Conservation (phyloP, 1,139 yeast species). For the Blastobotrys illinoisensis region DNA sequence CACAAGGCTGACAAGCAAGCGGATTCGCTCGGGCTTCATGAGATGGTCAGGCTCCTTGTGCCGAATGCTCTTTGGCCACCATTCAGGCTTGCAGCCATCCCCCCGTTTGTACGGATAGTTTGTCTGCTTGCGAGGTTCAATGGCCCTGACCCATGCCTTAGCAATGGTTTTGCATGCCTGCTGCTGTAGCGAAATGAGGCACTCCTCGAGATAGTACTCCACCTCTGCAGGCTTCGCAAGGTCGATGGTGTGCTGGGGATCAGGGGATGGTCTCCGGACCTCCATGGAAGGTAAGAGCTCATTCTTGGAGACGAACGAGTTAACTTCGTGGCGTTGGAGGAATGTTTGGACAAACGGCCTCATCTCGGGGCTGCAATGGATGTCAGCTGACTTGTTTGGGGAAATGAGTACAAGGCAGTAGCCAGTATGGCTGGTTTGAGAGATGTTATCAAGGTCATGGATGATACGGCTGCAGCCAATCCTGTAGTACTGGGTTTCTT, state of each 20-base stretch:
- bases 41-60: conserved; percentile 76
- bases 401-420: conserved; percentile 11
- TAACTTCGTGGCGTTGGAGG: conserved; percentile 11
- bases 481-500: neutral
- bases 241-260: conserved; percentile 5
- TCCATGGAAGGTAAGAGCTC: neutral
- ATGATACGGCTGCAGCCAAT: conserved; percentile 1
- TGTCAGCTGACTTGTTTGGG: conserved; percentile 8
- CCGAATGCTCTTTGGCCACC: conserved; percentile 64
- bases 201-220: neutral
- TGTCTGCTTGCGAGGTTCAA: conserved; percentile 67
- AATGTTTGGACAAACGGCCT: conserved; percentile 13
- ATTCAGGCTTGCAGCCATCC: conserved; percentile 46
- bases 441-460: conserved; percentile 12
- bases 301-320: neutral
- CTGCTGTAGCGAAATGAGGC: conserved; percentile 42
- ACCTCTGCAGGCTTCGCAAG: neutral
- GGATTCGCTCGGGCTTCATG: conserved; percentile 50
- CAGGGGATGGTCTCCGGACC: conserved; percentile 1
- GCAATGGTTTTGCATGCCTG: conserved; percentile 55
- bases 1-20: conserved; percentile 43
- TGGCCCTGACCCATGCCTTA: conserved; percentile 59
- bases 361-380: conserved; percentile 14
- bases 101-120: conserved; percentile 55
- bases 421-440: conserved; percentile 8